phyloP scores from a whole-genome alignment of 768 basidiomycete genomes.

The Ramaria sp. region DNA sequence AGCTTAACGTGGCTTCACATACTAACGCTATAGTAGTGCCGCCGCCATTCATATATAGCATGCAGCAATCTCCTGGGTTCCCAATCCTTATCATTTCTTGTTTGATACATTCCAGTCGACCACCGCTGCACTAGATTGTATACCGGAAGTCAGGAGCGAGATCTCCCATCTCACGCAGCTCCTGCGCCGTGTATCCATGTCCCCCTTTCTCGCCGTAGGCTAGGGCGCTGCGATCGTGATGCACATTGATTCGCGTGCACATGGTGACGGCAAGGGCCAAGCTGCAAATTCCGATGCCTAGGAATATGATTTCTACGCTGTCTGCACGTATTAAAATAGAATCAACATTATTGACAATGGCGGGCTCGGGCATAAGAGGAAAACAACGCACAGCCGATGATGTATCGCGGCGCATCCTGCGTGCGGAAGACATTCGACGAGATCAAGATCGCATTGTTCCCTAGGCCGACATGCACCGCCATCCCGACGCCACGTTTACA shows the following conservation, averaged over 20 bases:
- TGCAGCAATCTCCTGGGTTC: too few species aligned
- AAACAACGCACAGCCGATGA: constrained; percentile 40
- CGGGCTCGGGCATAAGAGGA: not conserved
- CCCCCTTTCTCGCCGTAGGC: not conserved
- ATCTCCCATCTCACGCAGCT: constrained; percentile 39
- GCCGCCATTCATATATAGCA: too few species aligned
- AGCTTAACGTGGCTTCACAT: too few species aligned
- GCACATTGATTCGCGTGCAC: constrained; percentile 47
- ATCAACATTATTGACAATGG: not conserved
- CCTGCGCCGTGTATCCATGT: constrained; percentile 13
- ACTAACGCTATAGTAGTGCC: too few species aligned
- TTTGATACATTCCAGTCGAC: too few species aligned
- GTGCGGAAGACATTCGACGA: constrained; percentile 52
- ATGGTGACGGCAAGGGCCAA: constrained; percentile 36
- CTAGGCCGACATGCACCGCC: constrained; percentile 59
- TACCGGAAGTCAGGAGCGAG: constrained; percentile 56
- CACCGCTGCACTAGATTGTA: constrained; percentile 14
- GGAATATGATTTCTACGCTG: constrained; percentile 55
- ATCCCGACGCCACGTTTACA: constrained; percentile 63
- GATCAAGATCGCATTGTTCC: constrained; percentile 55
- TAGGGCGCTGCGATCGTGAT: constrained; percentile 27
- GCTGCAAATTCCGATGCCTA: constrained; percentile 51
- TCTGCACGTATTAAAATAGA: constrained; percentile 25
- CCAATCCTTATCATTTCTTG: too few species aligned
- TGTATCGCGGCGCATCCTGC: constrained; percentile 48